Evolutionary conservation across 176 grass and related monocot species (phyloP).

Genomic region (Ampelocalamus luodianensis): DNA sequence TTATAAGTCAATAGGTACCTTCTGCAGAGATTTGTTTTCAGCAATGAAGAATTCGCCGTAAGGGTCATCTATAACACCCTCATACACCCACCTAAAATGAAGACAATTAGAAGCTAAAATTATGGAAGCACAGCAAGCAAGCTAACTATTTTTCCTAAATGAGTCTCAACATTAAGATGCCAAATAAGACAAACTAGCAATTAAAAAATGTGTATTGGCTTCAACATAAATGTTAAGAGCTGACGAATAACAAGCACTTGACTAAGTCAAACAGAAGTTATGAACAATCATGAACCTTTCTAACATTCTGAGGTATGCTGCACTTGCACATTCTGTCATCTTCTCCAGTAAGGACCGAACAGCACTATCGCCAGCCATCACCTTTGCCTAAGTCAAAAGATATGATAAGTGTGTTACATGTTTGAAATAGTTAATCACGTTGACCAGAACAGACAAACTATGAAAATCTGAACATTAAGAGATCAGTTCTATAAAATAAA

Average conservation of each 20-base stretch:
- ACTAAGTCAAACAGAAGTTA: conserved; percentile 27
- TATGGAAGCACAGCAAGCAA: conserved; percentile 25
- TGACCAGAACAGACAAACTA: background rate
- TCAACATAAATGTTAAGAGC: conserved; percentile 6
- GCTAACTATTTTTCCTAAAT: background rate
- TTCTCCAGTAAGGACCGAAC: conserved; percentile 88
- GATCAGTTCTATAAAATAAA: background rate
- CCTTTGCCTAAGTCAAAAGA: conserved; percentile 72
- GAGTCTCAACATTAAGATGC: background rate
- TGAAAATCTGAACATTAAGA: conserved; percentile 11
- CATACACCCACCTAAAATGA: conserved; percentile 92
- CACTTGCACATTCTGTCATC: conserved; percentile 89
- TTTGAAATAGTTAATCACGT: conserved; percentile 29
- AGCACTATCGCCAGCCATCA: conserved; percentile 90
- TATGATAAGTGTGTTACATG: conserved; percentile 17
- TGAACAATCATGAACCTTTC: conserved; percentile 65
- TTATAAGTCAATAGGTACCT: conserved; percentile 57
- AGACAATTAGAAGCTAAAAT: conserved; percentile 29
- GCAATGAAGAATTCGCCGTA: conserved; percentile 99
- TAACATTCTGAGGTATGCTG: conserved; percentile 89
- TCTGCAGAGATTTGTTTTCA: conserved; percentile 97
- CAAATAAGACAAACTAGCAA: conserved; percentile 7
- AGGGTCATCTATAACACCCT: conserved; percentile 96
- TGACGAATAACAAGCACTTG: background rate
- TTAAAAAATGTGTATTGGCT: conserved; percentile 1